A percentile compares a stretch with the other conserved stretches of the same genome.
phyloP scores from a whole-genome alignment of 1,284 basidiomycete species.

The Malassezia arunalokei region DNA sequence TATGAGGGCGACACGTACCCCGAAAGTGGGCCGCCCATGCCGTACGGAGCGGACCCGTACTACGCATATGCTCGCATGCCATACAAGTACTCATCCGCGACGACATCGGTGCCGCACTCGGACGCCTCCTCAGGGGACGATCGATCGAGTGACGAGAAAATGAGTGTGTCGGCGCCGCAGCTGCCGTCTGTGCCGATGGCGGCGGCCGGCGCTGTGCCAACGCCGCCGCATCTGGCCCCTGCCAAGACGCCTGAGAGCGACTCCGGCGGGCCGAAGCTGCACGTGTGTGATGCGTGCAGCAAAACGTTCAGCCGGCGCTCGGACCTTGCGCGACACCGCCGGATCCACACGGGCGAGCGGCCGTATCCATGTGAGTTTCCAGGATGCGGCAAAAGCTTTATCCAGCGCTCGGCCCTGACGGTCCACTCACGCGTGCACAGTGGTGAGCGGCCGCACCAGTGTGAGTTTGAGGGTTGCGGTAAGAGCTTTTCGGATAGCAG shows the following conservation, averaged over 20 bases:
- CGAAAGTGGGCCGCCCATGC: not conserved
- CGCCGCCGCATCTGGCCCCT: slow-evolving; percentile 16
- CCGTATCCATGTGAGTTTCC: slow-evolving; percentile 56
- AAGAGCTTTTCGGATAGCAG: slow-evolving; percentile 54
- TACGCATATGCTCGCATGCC: not conserved
- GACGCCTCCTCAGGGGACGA: slow-evolving; percentile 13
- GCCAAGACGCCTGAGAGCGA: slow-evolving; percentile 29
- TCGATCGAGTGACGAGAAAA: slow-evolving; percentile 8
- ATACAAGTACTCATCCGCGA: slow-evolving; percentile 8
- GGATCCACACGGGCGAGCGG: slow-evolving; percentile 77
- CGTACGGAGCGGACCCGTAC: not conserved
- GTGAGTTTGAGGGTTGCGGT: slow-evolving; percentile 54
- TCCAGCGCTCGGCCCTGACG: slow-evolving; percentile 55
- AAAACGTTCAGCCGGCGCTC: slow-evolving; percentile 44
- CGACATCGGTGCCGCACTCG: too few relatives aligned
- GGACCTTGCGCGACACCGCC: slow-evolving; percentile 53
- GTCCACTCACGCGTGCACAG: slow-evolving; percentile 76
- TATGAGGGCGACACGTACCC: slow-evolving; percentile 6
- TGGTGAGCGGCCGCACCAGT: slow-evolving; percentile 74
- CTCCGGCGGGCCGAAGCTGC: slow-evolving; percentile 42
- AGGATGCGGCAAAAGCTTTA: slow-evolving; percentile 47
- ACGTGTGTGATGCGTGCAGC: slow-evolving; percentile 39
- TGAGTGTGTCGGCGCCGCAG: not conserved
- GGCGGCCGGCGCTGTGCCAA: not conserved
- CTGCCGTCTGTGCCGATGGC: not conserved